These are phyloP conservation scores for Kwoniella sp. DNA, from an alignment of 768 basidiomycete species.

Conservation along the genomic window DNA sequence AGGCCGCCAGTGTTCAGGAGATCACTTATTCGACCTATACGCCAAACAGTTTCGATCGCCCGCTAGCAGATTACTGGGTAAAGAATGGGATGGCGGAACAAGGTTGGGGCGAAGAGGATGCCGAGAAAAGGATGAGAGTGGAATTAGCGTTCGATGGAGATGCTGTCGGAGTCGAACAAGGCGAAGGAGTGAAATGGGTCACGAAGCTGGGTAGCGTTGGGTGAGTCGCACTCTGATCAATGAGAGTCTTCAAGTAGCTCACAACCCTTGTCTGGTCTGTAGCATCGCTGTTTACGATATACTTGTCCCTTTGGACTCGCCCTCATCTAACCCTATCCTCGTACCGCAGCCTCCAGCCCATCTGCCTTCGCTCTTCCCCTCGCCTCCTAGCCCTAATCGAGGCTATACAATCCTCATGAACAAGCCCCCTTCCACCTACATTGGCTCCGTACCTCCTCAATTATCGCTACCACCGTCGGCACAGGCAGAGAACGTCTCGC, in stretches of 20 bases:
- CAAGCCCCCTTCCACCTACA: conserved; percentile 70
- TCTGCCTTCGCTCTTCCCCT: conserved; percentile 71
- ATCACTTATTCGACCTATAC: conserved; percentile 90
- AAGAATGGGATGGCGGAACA: conserved; percentile 61
- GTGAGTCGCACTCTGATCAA: conserved; percentile 63
- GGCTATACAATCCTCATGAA: conserved; percentile 59
- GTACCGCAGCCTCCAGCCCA: conserved; percentile 83
- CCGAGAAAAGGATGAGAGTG: conserved; percentile 43
- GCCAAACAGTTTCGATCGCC: conserved; percentile 82
- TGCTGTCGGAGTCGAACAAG: conserved; percentile 50
- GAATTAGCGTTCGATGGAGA: conserved; percentile 53
- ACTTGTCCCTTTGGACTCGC: conserved; percentile 52
- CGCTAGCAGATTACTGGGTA: conserved; percentile 71
- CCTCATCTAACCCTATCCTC: conserved; percentile 67
- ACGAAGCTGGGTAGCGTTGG: conserved; percentile 62
- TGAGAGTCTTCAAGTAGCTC: background rate
- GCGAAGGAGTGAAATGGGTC: conserved; percentile 48
- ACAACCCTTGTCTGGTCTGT: background rate
- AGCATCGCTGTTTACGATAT: conserved; percentile 53
- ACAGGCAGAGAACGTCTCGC: conserved; percentile 9
- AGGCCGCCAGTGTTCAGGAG: conserved; percentile 62
- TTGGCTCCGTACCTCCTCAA: conserved; percentile 61
- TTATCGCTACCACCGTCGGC: conserved; percentile 20
- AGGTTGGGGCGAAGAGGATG: conserved; percentile 30
- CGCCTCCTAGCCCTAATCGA: conserved; percentile 36